Evolutionary conservation across 164 flowering plant genomes (phyloP), one percentile per base, ranked within the genome.

Genomic region (Piper betle): DNA sequence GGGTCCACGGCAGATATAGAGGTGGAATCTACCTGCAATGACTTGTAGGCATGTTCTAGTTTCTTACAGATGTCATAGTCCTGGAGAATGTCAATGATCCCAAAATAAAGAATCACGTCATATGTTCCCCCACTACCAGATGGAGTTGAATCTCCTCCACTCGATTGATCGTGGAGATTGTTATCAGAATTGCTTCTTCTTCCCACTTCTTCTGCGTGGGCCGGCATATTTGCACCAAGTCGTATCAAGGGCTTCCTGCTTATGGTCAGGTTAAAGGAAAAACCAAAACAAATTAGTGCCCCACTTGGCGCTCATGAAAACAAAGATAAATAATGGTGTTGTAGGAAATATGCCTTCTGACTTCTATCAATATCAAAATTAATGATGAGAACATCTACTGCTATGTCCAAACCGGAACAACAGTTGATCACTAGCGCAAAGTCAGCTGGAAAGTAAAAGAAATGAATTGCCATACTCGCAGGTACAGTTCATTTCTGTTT

Each of bases 1-100:
- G 96, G 96, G 68, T 86, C 96, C 12, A 88, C 96, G 5, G 96
- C 93, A 12, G 93, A 86, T 62, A 88, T 88, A 7, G 93, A 88
- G 55, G 80, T 65, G 4, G 96, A 86, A 61, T 86, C 88, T 2
- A 69, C 96, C 64, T 88, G 96, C 37, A 86, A 67, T 40, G 96
- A 88, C 63, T 88, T 88, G 78, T 88, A 88, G 6, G 93, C 93
- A 72, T 88, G 96, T 69, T 88, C 96, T 37, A 88, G 73, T 72
- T 83, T 86, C 65, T 67, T 67, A 60, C 61, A 62, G 62, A 67
- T 67, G 54, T 67, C 70, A 18, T 67, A 67, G 62, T 72, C 91
- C 78, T 37, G 93, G 87, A 58, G 96, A 82, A 69, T 69, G 68
- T 69, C 68, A 25, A 69, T 69, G 42, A 69, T 65, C 65, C 72